A percentile compares a stretch with the other conserved stretches of the same genome.
These are phyloP conservation scores for Nematocida sp. DNA, from an alignment of 371 early-diverging fungal species.

Conservation along the genomic window DNA sequence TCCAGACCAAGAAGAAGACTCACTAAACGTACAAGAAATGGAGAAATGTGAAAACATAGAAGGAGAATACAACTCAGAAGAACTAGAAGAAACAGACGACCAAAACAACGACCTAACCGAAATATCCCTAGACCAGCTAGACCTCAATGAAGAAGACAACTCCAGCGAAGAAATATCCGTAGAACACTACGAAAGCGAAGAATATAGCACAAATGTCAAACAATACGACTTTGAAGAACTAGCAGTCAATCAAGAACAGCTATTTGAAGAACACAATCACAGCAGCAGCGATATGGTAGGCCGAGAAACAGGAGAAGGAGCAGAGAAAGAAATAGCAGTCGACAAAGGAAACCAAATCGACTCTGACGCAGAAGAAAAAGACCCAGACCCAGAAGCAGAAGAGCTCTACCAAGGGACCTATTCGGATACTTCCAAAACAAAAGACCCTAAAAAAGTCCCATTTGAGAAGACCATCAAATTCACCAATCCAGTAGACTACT, in stretches of 20 bases:
- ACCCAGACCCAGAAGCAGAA: slow-evolving; percentile 2
- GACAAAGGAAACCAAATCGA: slow-evolving; percentile 33
- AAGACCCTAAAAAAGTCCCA: not conserved
- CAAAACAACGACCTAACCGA: slow-evolving; percentile 42
- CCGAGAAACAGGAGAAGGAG: slow-evolving; percentile 42
- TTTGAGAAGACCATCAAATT: slow-evolving; percentile 15
- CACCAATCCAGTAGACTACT: slow-evolving; percentile 19
- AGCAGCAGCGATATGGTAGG: slow-evolving; percentile 33
- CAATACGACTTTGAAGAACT: slow-evolving; percentile 50
- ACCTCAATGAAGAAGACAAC: slow-evolving; percentile 36
- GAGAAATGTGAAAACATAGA: slow-evolving; percentile 37
- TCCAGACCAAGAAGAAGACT: slow-evolving; percentile 34
- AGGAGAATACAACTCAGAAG: slow-evolving; percentile 16
- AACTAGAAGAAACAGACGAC: slow-evolving; percentile 44
- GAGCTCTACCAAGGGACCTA: slow-evolving; percentile 14
- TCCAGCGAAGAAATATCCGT: slow-evolving; percentile 31
- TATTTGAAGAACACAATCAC: slow-evolving; percentile 46
- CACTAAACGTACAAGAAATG: slow-evolving; percentile 55
- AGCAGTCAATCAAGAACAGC: slow-evolving; percentile 53
- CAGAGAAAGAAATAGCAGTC: slow-evolving; percentile 33
- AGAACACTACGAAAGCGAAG: slow-evolving; percentile 58
- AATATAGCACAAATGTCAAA: slow-evolving; percentile 36
- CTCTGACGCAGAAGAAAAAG: slow-evolving; percentile 16
- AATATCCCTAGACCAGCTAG: slow-evolving; percentile 54
- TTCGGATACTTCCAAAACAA: slow-evolving; percentile 11